These are phyloP conservation scores for Luvunga scandens DNA, from an alignment of 345 rosid species.

Conservation along the genomic window DNA sequence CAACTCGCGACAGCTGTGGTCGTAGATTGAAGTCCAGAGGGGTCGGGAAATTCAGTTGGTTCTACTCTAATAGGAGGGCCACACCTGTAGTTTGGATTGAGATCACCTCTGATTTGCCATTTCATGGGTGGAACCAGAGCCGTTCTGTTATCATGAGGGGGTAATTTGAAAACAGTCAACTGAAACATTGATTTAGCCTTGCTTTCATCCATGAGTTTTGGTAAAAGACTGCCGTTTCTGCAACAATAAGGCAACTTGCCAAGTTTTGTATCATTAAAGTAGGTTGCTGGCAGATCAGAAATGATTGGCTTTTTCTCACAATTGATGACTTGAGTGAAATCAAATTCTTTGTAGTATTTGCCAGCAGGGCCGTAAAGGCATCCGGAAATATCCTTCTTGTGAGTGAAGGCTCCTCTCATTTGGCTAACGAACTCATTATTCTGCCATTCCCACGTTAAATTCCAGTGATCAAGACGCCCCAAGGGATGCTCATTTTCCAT, in stretches of 20 bases:
- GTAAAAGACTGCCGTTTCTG: conserved; percentile 66
- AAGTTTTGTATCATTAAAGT: conserved; percentile 46
- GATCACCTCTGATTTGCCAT: conserved; percentile 64
- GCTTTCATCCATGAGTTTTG: conserved; percentile 56
- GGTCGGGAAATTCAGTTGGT: conserved; percentile 69
- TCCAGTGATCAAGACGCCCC: conserved; percentile 89
- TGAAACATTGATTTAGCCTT: conserved; percentile 71
- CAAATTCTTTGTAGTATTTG: conserved; percentile 51
- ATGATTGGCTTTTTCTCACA: conserved; percentile 68
- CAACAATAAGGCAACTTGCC: conserved; percentile 85
- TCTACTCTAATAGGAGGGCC: conserved; percentile 73
- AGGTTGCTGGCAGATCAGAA: conserved; percentile 62
- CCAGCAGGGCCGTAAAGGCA: conserved; percentile 75
- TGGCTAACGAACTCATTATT: conserved; percentile 76
- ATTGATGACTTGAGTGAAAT: conserved; percentile 65
- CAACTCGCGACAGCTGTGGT: conserved; percentile 60
- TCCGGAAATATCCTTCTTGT: conserved; percentile 41
- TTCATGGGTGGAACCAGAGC: conserved; percentile 68
- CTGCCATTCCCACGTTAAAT: conserved; percentile 93
- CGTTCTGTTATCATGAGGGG: conserved; percentile 66
- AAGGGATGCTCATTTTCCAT: conserved; percentile 68
- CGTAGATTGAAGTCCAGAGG: conserved; percentile 54
- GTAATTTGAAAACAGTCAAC: conserved; percentile 68
- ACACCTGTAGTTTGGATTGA: conserved; percentile 72
- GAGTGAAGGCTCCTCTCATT: conserved; percentile 85